Base-by-base conservation (phyloP, 2,329 filamentous ascomycete species). In the Ilyonectria mors-panacis region DNA sequence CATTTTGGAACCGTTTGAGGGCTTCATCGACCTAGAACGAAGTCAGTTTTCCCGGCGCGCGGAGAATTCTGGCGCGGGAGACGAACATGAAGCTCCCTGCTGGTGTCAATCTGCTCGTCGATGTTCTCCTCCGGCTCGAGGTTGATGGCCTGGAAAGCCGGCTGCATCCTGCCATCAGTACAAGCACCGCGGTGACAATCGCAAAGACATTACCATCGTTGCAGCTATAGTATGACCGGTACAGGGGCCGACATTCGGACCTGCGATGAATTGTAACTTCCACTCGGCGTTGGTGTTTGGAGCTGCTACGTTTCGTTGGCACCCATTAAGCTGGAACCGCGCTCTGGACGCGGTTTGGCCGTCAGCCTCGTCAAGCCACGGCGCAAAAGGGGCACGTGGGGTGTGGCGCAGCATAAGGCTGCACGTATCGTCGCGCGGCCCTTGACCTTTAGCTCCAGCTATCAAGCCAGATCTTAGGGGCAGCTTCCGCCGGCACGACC, bases 51-150 rank as follows among this genome's bases (percentile, higher is more conserved):
- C 4, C 4, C 12, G 37, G 21, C 35, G 19, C 35, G 9, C 19
- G 15, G 23, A 6, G 7, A 3, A 3, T 2, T 1, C 8, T 2
- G 10, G 6, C 13, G 6, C 10, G 1, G 19, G 4, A 17, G 28
- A 75, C 80, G 53, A 70, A 89, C 88, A 77, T 97, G 95, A 59
- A 99, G 91, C 81, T 98, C 95, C 79, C 95, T 96, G 37, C 95
- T 97, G 76, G 96, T 94, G 79, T 99, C 96, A 77, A 97, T 85
- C 81, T 98, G 95, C 75, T 97, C 94, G 78, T 97, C 94, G 70
- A 92, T 85, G 65, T 94, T 93, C 77, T 97, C 94, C 82, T 98
- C 96, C 10, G 94, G 93, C 81, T 98, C 95, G 82, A 98, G 89
- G 79, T 99, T 99, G 81, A 98, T 91, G 59, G 95, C 94, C 76